These are phyloP conservation scores for Populus hybrid DNA, from an alignment of 441 rosid genomes.

Conservation along the genomic window DNA sequence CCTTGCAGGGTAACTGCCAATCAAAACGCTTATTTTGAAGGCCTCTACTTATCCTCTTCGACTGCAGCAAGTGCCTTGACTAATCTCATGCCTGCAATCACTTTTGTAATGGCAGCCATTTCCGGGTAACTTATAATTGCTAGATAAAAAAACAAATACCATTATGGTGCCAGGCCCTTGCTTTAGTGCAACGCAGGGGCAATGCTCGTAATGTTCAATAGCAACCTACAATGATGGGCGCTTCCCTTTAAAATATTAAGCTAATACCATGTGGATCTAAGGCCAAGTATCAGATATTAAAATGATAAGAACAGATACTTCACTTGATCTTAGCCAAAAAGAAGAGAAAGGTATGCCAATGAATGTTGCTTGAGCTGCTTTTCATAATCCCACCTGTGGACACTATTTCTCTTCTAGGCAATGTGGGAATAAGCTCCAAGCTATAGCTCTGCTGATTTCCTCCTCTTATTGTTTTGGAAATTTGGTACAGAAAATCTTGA, in stretches of 20 bases:
- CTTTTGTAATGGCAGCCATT: conserved; percentile 37
- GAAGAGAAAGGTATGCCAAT: conserved; percentile 48
- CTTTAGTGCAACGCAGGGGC: conserved; percentile 7
- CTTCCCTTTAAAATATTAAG: conserved; percentile 21
- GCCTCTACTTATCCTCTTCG: conserved; percentile 47
- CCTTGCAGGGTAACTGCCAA: conserved; percentile 37
- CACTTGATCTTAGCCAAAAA: conserved; percentile 68
- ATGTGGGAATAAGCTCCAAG: too few relatives aligned
- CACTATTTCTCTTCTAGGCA: too few relatives aligned
- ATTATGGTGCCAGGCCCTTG: conserved; percentile 4
- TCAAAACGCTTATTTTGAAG: conserved; percentile 48
- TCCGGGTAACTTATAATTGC: conserved; percentile 29
- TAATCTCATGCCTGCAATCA: conserved; percentile 51
- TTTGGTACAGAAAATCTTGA: too few relatives aligned
- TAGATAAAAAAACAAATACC: too few relatives aligned
- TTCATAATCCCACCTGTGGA: too few relatives aligned
- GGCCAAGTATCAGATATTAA: conserved; percentile 45
- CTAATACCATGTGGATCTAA: conserved; percentile 35
- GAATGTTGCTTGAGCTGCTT: neutral
- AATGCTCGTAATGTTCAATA: neutral
- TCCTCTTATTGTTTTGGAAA: too few relatives aligned
- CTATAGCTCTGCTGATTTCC: too few relatives aligned
- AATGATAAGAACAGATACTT: conserved; percentile 55
- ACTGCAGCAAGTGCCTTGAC: conserved; percentile 46
- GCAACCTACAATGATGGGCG: neutral